Evolutionary conservation across 208 protist species (phyloP).

Genomic region (Zelonia costaricensis): DNA sequence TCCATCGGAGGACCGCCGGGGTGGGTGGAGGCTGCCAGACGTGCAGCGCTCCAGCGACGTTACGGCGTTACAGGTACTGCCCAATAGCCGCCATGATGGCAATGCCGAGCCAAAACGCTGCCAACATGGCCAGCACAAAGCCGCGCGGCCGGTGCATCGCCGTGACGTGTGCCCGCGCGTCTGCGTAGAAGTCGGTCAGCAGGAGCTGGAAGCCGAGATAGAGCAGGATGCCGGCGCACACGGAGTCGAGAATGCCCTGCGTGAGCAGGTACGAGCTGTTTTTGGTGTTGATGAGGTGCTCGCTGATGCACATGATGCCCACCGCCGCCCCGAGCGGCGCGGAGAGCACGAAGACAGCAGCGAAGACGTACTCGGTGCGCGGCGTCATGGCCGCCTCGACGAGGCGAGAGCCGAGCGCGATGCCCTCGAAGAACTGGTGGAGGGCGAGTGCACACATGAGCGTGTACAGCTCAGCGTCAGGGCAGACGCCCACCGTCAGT

Average conservation of each 20-base stretch:
- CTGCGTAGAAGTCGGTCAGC: slow-evolving; percentile 56
- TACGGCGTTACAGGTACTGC: slow-evolving; percentile 23
- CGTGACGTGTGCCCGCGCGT: slow-evolving; percentile 15
- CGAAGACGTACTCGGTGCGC: slow-evolving; percentile 35
- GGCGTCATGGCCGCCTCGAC: slow-evolving; percentile 43
- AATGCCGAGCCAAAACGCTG: slow-evolving; percentile 40
- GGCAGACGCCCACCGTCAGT: slow-evolving; percentile 50
- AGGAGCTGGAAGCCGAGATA: slow-evolving; percentile 65
- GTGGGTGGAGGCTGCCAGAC: no score
- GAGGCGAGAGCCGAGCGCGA: slow-evolving; percentile 57
- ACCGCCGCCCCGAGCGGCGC: slow-evolving; percentile 47
- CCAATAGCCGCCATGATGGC: slow-evolving; percentile 43
- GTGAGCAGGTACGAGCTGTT: slow-evolving; percentile 36
- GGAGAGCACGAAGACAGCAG: slow-evolving; percentile 48
- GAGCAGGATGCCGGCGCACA: slow-evolving; percentile 69
- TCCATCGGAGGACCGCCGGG: no score
- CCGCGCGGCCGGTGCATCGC: slow-evolving; percentile 8
- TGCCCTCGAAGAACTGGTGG: slow-evolving; percentile 77
- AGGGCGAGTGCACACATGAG: slow-evolving; percentile 56
- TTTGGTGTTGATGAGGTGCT: slow-evolving; percentile 28
- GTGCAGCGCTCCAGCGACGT: no score
- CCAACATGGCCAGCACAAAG: slow-evolving; percentile 37
- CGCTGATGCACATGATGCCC: slow-evolving; percentile 31
- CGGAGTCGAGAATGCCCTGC: slow-evolving; percentile 46
- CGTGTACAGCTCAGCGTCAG: slow-evolving; percentile 39